Evolutionary conservation across 495 filamentous ascomycete species (phyloP), one percentile per base, ranked within the genome.

Genomic region (Daldinia loculata): DNA sequence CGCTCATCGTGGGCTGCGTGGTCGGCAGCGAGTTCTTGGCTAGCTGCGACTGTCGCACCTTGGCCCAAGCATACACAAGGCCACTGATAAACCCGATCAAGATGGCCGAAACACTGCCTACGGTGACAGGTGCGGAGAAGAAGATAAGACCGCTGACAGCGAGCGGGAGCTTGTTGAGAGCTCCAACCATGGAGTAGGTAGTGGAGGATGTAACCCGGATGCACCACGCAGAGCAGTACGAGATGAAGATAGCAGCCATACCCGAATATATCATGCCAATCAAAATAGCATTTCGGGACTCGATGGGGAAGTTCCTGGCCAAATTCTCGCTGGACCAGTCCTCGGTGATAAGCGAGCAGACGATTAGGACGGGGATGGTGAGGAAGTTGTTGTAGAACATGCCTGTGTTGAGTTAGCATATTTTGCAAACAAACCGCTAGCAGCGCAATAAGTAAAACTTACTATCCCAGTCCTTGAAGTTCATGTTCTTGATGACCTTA

Each of bases 361-460:
- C 80, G 56, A 98, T 78, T 29, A 99, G 89, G 71, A 98, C 91
- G 57, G 95, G 95, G 67, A 99, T 97, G 24, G 94, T 97, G 66
- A 99, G 89, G 50, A 99, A 88, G 80, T 99, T 99, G 89, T 99
- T 99, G 85, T 99, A 99, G 83, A 95, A 99, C 95, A 99, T 99
- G 70, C 94, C 95, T 98, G 71, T 27, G 38, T 22, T 55, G 29
- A 14, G 74, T 84, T 75, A 86, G 82, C 67, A 70, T 51, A 38
- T 27, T 61, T 30, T 1, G 0, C 9, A 53, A 43, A 39, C 34
- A 14, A 52, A 39, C 30, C 27, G 34, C 34, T 2, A 14, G 12
- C 9, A 1, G n/a, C 43, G 22, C 27, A 15, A 30, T 11, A 0
- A 50, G 9, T 4, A 56, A 27, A 29, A 88, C 95, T 81, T 88